Evolutionary conservation across 2,329 filamentous ascomycete genomes (phyloP), one percentile per base, ranked within the genome.

Genomic region (Bipolaris victoriae): DNA sequence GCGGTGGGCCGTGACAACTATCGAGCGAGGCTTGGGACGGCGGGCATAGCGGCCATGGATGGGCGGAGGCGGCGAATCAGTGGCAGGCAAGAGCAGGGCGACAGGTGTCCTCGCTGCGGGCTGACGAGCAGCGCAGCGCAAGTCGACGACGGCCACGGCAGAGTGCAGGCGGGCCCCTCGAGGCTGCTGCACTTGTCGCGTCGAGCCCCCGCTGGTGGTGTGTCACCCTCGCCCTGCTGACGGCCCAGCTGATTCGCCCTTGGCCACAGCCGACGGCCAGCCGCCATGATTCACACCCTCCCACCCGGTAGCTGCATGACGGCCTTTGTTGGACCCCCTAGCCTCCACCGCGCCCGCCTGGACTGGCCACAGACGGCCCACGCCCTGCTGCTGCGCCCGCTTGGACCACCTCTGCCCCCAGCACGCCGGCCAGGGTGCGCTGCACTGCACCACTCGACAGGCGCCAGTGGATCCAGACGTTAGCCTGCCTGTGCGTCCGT

Each of bases 131-230:
- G 29, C 29, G 29, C 29, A 31, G 29, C 29, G 29, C 29, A 31
- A 31, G 29, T 31, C 29, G 29, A 31, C 29, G 10, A 13, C 10
- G 58, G 45, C 45, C 61, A 64, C 65, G 60, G 35, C 46, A 49
- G 24, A 26, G 36, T 26, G 48, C 36, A 40, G n/a, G 20, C 37
- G 26, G n/a, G n/a, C 13, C 48, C 60, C 58, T 69, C 64, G 58
- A 70, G 61, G 63, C 63, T 70, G 69, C 65, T 69, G 65, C 67
- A 68, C 54, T 64, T 63, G 60, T 65, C 62, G 67, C 68, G 58
- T 70, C 68, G 66, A 67, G 65, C 63, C 61, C 64, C 58, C 57
- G 61, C 37, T 49, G 59, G 43, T 31, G 65, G 65, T 70, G 68
- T 68, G 68, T 69, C 63, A 68, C 66, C 46, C 37, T 59, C 56